Conservation (phyloP, 2,329 filamentous ascomycete species). For the Trichoderma breve region DNA sequence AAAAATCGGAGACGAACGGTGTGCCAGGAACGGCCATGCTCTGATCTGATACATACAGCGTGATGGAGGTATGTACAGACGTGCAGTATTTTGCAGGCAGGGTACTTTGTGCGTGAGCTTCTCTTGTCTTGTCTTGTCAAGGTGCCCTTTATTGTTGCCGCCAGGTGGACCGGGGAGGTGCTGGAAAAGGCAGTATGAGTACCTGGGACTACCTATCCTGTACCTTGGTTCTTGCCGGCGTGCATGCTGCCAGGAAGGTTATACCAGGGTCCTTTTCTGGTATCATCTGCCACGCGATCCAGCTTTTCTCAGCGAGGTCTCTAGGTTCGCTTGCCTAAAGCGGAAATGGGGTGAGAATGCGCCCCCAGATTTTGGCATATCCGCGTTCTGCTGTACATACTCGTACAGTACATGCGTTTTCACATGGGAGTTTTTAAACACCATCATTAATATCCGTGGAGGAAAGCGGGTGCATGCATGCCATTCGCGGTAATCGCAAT, state of each 20-base stretch:
- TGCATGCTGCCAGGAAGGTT: constrained; percentile 2
- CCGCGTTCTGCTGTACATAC: neutral
- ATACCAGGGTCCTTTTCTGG: neutral
- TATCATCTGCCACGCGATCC: neutral
- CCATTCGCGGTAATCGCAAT: neutral
- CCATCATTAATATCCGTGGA: neutral
- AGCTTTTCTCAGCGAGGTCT: neutral
- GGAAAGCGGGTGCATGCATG: neutral
- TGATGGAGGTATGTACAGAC: neutral
- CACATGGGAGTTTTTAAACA: neutral
- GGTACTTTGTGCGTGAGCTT: neutral
- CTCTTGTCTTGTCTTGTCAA: neutral
- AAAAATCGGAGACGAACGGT: neutral
- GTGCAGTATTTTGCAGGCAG: neutral
- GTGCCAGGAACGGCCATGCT: constrained; percentile 14
- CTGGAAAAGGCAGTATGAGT: neutral
- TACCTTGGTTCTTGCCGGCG: neutral
- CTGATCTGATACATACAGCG: neutral
- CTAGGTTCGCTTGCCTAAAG: constrained; percentile 9
- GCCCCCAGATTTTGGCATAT: neutral
- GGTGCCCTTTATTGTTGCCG: neutral
- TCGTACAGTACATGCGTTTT: neutral
- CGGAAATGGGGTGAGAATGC: neutral
- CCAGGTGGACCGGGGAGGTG: neutral
- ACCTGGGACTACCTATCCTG: neutral